Percentiles rank a stretch among this genome's conserved stretches.
These are phyloP conservation scores for Rhizopus delemar DNA, from an alignment of 371 early-diverging fungal genomes.

Conservation along the genomic window DNA sequence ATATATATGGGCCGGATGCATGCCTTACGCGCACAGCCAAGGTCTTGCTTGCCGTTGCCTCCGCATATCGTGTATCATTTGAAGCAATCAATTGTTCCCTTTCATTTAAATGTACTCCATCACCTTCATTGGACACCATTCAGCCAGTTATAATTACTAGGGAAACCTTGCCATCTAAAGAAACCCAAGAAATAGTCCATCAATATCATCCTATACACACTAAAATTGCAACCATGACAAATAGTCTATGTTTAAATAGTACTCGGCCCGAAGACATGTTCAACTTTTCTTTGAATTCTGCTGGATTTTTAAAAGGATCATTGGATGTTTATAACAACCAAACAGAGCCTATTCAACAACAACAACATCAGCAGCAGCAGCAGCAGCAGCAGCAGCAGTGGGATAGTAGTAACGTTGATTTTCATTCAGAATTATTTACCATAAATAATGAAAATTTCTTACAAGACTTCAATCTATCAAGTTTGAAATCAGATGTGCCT, in stretches of 20 bases:
- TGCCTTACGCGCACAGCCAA: slow-evolving; percentile 14
- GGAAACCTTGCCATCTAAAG: neutral
- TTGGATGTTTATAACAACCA: neutral
- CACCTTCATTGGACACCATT: no score
- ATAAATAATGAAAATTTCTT: neutral
- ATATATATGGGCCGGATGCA: slow-evolving; percentile 17
- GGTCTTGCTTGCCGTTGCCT: neutral
- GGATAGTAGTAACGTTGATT: no score
- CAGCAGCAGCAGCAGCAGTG: neutral
- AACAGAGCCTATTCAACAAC: neutral
- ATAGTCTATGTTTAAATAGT: neutral
- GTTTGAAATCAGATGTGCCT: slow-evolving; percentile 32
- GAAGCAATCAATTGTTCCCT: neutral
- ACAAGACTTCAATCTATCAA: slow-evolving; percentile 23
- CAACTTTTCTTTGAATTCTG: slow-evolving; percentile 4
- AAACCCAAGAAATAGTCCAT: no score
- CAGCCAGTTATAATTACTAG: neutral
- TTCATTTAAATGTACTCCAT: no score
- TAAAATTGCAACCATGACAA: no score
- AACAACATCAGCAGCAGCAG: slow-evolving; percentile 6
- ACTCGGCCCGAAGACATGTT: slow-evolving; percentile 29
- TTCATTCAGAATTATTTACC: neutral
- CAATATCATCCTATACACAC: no score
- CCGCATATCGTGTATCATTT: neutral
- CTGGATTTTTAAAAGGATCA: neutral